Percentiles rank a stretch among this genome's conserved stretches.
Evolutionary conservation across 192 early-diverging fungal species (phyloP).

Genomic region (Rhizophagus clarus): DNA sequence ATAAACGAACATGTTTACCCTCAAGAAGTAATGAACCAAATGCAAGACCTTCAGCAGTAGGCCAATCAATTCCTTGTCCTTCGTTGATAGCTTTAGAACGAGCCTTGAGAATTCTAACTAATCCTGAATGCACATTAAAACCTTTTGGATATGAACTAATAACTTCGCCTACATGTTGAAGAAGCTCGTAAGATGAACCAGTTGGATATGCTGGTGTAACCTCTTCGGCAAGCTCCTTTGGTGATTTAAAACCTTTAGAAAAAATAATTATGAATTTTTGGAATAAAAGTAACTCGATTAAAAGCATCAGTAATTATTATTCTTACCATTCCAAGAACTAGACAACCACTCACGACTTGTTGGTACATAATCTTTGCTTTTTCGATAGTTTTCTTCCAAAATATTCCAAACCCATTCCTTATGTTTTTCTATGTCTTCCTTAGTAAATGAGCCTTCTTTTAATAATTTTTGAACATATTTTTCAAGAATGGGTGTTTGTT

Average conservation of each 20-base stretch:
- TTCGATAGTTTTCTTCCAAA: conserved; percentile 89
- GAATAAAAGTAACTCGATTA: background rate
- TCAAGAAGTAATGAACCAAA: conserved; percentile 90
- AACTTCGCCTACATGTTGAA: conserved; percentile 82
- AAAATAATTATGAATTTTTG: conserved; percentile 13
- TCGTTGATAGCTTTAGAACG: conserved; percentile 80
- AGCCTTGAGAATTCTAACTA: conserved; percentile 80
- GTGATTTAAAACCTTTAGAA: conserved; percentile 67
- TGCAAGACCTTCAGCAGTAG: conserved; percentile 92
- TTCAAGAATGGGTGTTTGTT: conserved; percentile 81
- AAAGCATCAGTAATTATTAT: background rate
- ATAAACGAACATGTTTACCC: conserved; percentile 89
- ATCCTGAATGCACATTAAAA: conserved; percentile 86
- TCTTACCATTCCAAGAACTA: conserved; percentile 85
- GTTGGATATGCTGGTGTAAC: conserved; percentile 71
- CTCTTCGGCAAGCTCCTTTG: conserved; percentile 70
- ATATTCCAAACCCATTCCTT: conserved; percentile 91
- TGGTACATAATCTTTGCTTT: conserved; percentile 88
- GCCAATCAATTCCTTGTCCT: conserved; percentile 87
- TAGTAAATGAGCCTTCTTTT: conserved; percentile 80
- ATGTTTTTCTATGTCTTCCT: conserved; percentile 81
- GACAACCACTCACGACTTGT: conserved; percentile 94
- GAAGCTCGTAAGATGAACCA: conserved; percentile 68
- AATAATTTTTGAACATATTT: conserved; percentile 86
- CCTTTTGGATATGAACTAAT: conserved; percentile 79